Evolutionary conservation across 1,139 yeast genomes (phyloP), one percentile per base, ranked within the genome.

Genomic region (Yueomyces sp.): DNA sequence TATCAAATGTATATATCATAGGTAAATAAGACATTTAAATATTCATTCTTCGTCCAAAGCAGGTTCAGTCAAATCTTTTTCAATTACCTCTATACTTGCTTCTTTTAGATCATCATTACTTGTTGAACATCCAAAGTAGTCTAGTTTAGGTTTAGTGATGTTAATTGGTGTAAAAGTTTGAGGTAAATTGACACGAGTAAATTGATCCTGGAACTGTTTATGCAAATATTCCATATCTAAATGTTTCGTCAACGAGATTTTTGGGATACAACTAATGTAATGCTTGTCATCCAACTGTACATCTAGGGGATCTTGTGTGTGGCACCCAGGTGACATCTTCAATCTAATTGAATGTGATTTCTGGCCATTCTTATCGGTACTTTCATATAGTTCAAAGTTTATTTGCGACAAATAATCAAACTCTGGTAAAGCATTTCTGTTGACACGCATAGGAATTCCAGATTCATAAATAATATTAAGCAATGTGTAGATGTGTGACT

Each of bases 241-340:
- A 62, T 91, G 97, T 57, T 95, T 77, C 0, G 98, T 91, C 55
- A 91, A 70, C 43, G 86, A 80, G 45, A 87, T 76, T 54, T 91
- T 76, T 36, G 96, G 95, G 52, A 91, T 91, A 57, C 96, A 91
- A 19, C 96, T 91, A 52, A 91, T 91, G 64, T 93, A 91, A 63
- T 91, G 98, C 61, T 86, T 91, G 41, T 87, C 93, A 63, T 91
- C 98, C 40, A 91, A 70, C 63, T 89, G 96, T 39, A 93, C 95
- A 64, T 91, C 98, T 50, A 91, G 70, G 19, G 98, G 98, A 63
- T 89, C 95, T 56, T 87, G 95, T 0, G 97, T 87, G 63, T 91
- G 96, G 63, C 98, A 91, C 34, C 98, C 98, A 0, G 98, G 97
- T 2, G 96, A 84, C 51, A 91, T 72, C 19, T 93, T 81, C 48